Conservation (phyloP, 306 rosid species). For the Lithocarpus polystachyus region DNA sequence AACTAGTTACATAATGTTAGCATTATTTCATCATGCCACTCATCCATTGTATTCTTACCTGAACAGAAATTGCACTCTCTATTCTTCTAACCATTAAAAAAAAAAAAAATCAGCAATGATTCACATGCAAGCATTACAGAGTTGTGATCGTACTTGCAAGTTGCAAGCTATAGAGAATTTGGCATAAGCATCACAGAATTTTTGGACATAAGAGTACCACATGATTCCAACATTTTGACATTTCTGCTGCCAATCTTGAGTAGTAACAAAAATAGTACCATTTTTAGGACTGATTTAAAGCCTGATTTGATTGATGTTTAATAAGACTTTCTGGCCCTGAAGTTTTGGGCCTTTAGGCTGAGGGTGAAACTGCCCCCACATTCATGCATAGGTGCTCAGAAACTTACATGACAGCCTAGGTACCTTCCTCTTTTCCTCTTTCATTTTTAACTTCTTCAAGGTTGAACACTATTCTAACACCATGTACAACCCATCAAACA, state of each 20-base stretch:
- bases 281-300: background rate
- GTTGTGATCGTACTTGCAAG: background rate
- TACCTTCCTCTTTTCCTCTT: background rate
- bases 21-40: background rate
- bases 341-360: background rate
- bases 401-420: background rate
- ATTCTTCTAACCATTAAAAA: background rate
- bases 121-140: background rate
- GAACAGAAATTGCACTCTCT: background rate
- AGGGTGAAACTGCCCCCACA: background rate
- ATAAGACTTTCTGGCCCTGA: background rate
- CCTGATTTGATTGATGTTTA: background rate
- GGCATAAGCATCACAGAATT: background rate
- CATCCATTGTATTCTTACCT: background rate
- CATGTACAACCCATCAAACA: background rate
- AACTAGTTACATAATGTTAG: background rate
- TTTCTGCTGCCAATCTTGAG: background rate
- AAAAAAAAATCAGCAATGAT: background rate
- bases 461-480: background rate
- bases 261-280: background rate
- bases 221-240: background rate
- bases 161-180: background rate
- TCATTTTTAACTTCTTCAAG: background rate
- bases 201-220: background rate
- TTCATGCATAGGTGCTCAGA: background rate